Evolutionary conservation across 2,329 filamentous ascomycete genomes (phyloP).

Genomic region (Monosporascus sp.): DNA sequence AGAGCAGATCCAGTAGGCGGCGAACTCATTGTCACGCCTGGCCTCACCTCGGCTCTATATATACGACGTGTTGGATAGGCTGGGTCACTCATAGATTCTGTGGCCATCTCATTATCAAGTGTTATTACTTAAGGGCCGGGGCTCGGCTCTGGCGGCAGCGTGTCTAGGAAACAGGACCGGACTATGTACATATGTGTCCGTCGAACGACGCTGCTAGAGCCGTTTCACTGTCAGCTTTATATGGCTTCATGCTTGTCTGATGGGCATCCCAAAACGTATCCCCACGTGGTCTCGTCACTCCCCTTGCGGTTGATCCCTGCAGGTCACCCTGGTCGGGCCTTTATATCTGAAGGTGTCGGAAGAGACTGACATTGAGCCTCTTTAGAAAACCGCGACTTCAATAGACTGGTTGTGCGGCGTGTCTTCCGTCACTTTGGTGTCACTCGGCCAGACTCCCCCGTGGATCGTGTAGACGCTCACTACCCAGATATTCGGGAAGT

Average conservation of each 20-base stretch:
- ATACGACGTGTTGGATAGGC: not conserved
- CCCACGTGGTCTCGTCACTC: not conserved
- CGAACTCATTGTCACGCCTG: not conserved
- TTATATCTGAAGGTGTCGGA: not conserved
- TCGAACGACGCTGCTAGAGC: not conserved
- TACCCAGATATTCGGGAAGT: constrained; percentile 1
- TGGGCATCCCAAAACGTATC: not conserved
- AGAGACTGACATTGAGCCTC: not conserved
- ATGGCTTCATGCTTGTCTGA: not conserved
- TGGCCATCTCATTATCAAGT: not conserved
- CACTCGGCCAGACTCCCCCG: not conserved
- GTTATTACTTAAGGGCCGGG: not conserved
- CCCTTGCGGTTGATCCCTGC: not conserved
- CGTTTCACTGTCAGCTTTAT: not conserved
- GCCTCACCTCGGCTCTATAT: not conserved
- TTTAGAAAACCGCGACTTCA: not conserved
- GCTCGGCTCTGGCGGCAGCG: not conserved
- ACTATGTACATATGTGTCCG: not conserved
- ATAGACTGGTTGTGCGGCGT: not conserved
- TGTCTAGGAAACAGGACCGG: not conserved
- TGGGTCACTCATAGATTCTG: not conserved
- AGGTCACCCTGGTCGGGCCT: not conserved
- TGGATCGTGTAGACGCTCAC: not conserved
- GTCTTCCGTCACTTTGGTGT: not conserved
- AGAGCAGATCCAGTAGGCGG: not conserved